Evolutionary conservation across 176 grass and related monocot genomes (phyloP).

Genomic region (Cymbopogon citratus): DNA sequence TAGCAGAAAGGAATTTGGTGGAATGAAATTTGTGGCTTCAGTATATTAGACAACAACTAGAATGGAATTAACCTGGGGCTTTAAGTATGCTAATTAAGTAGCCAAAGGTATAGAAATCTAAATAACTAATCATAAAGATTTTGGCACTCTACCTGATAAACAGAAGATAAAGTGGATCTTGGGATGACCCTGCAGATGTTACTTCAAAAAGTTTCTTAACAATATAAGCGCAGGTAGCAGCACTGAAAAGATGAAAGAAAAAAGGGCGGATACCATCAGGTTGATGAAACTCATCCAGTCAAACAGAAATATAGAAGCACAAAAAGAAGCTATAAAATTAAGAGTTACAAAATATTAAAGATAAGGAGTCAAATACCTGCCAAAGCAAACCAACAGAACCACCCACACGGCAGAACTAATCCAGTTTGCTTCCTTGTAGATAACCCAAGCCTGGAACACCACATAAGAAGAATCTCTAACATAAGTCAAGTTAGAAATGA

Average conservation of each 20-base stretch:
- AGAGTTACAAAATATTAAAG: constrained; percentile 15
- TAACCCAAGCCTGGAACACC: constrained; percentile 66
- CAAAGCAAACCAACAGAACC: constrained; percentile 73
- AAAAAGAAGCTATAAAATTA: constrained; percentile 4
- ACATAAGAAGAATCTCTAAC: constrained; percentile 6
- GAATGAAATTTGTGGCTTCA: neutral
- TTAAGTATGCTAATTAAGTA: neutral
- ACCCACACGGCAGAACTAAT: constrained; percentile 67
- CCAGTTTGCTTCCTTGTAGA: constrained; percentile 81
- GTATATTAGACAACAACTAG: neutral
- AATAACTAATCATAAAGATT: neutral
- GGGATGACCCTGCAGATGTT: constrained; percentile 39
- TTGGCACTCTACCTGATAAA: constrained; percentile 65
- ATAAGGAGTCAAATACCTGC: constrained; percentile 57
- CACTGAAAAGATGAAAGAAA: constrained; percentile 41
- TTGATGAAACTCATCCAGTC: neutral
- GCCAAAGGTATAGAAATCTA: neutral
- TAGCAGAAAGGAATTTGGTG: neutral
- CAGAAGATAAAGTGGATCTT: constrained; percentile 72
- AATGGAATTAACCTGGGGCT: neutral
- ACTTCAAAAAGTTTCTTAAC: constrained; percentile 72
- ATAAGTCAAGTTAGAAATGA: neutral
- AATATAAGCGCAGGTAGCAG: constrained; percentile 80
- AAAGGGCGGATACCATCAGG: neutral
- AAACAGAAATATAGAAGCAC: neutral